Base-by-base conservation (phyloP, 1,284 basidiomycete species). In the Apiotrichum veenhuisii region DNA sequence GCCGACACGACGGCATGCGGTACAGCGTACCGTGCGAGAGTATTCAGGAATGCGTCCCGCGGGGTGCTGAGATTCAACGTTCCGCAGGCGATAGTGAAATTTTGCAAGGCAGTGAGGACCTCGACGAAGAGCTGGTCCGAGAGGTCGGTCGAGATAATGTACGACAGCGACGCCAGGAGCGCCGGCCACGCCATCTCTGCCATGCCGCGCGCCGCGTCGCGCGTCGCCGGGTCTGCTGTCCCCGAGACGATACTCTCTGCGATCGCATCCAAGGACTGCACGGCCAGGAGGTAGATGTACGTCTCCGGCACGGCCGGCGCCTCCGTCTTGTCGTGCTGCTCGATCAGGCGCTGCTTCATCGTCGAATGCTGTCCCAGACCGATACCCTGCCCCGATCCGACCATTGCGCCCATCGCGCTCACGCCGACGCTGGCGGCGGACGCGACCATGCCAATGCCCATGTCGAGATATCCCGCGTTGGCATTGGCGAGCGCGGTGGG, bases 301-400 rank as follows among this genome's bases (percentile, higher is more conserved):
- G 89, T 84, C 60, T 98, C 92, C 0, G 93, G 93, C 49, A 95
- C 90, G 0, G 84, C 80, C 0, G 96, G 96, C 0, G 94, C 86
- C 67, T 98, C 96, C 0, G 91, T 87, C 76, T 98, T 96, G 78
- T 97, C 93, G 18, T 95, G 84, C 72, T 96, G 93, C 70, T 97
- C 93, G 65, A 97, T 95, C 87, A 89, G 89, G 72, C 90, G 89
- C 33, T 93, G 73, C 72, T 91, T 93, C 86, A 92, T 88, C 0
- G 85, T 80, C 3, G 87, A 89, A 0, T 86, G 84, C 18, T 84
- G 69, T 54, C 87, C 89, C 62, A 94, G 73, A 0, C 89, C 88
- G 5, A 80, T 79, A 1, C 64, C 66, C 5, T 48, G 42, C 1
- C 83, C 84, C 1, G 82, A 77, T 0, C 82, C 84, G 61, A 87